Base-by-base conservation (phyloP, 257 asterid genomes). In the Cordia subcordata region DNA sequence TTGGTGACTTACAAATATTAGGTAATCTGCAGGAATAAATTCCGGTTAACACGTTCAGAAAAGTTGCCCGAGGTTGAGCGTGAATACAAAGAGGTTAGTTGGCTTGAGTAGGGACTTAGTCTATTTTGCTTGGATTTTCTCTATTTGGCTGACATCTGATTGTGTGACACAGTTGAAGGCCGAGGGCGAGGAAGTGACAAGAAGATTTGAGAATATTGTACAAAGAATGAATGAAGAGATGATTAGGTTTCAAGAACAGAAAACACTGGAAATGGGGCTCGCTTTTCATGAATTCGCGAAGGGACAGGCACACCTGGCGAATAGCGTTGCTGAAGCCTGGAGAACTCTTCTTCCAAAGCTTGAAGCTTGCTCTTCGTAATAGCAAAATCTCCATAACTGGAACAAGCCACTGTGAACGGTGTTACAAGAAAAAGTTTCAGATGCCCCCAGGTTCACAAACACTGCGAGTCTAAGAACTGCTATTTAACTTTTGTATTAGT, bases 341-440 rank as follows among this genome's bases (percentile, higher is more conserved):
- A 81, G 94, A 55, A 89, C 95, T 73, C 95, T 93, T 76, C 95
- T 88, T 74, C 97, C 96, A 63, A 86, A 82, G 84, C 88, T 93
- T 8, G 96, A 84, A 72, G 82, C 90, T 52, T 81, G 85, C 71
- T 78, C 94, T 58, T 71, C 81, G 19, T 54, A 69, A 15, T 57
- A 53, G 8, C 27, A 0, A 39, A n/a, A 40, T 14, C 20, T 3
- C 13, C 33, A 32, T 15, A 33, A 15, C 21, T 21, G 27, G 33
- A 49, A 11, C 35, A 13, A 14, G 32, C 56, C 53, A 12, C 19
- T 2, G 50, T 37, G 27, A 38, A 60, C 13, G 20, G 50, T 33
- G 32, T 14, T 18, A 35, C 14, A 14, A 13, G 14, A n/a, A 6
- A 14, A 19, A 12, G 38, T 53, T 35, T 20, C 16, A 19, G 62